Conservation (phyloP, 208 protist genomes). For the Trypanosoma cruzi region DNA sequence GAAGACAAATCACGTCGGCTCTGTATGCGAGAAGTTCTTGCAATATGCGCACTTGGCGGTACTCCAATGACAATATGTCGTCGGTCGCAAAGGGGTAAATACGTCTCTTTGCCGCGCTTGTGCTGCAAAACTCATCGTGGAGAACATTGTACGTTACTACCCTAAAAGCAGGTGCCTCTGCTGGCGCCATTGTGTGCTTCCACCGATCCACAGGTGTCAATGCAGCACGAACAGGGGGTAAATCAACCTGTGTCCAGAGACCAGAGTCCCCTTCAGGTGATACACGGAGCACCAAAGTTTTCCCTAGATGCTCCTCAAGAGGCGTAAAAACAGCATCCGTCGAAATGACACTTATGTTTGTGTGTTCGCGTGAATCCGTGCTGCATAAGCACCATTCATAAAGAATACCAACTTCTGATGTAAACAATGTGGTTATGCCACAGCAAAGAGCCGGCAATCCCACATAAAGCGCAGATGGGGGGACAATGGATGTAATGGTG, state of each 20-base stretch:
- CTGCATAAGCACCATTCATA: conserved; percentile 74
- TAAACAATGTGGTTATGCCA: conserved; percentile 59
- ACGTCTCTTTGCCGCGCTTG: conserved; percentile 45
- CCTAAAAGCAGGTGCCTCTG: conserved; percentile 58
- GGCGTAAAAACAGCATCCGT: conserved; percentile 58
- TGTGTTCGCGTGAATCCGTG: background rate
- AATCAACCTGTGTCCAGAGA: conserved; percentile 66
- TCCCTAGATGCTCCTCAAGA: conserved; percentile 45
- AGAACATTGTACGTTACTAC: conserved; percentile 93
- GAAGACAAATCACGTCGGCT: conserved; percentile 81
- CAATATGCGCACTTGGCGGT: conserved; percentile 71
- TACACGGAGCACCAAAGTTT: conserved; percentile 59
- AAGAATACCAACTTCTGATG: conserved; percentile 32
- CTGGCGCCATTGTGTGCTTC: conserved; percentile 42
- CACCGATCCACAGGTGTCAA: conserved; percentile 62
- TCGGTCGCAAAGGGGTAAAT: conserved; percentile 91
- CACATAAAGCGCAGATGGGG: conserved; percentile 59
- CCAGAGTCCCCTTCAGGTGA: conserved; percentile 39
- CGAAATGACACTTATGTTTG: conserved; percentile 36
- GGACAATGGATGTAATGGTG: conserved; percentile 63
- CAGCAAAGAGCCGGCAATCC: conserved; percentile 76
- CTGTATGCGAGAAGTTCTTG: conserved; percentile 87
- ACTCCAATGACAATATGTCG: conserved; percentile 65
- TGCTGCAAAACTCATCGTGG: conserved; percentile 87
- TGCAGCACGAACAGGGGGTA: conserved; percentile 46